Percentiles rank a stretch among this genome's conserved stretches.
These are phyloP conservation scores for Cutaneotrichosporon spelunceum DNA, from an alignment of 1,284 basidiomycete genomes.

Conservation along the genomic window DNA sequence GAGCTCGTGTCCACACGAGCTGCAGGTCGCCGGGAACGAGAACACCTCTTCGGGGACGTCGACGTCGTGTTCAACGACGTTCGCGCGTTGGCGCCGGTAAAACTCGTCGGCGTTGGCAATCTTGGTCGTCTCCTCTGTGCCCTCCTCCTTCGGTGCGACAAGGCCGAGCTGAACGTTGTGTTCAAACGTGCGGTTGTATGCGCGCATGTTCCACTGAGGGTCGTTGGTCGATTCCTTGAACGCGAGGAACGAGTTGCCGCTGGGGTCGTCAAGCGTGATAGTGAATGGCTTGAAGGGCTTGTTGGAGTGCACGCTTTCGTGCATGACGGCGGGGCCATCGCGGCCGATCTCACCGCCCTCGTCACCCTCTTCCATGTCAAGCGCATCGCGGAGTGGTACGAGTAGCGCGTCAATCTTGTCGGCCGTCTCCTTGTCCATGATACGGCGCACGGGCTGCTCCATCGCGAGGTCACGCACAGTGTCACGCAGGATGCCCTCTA, in stretches of 20 bases:
- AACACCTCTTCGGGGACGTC: conserved; percentile 75
- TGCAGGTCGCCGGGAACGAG: conserved; percentile 83
- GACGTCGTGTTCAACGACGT: conserved; percentile 30
- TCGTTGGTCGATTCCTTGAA: conserved; percentile 74
- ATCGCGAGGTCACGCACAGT: conserved; percentile 75
- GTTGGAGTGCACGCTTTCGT: conserved; percentile 38
- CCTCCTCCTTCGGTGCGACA: conserved; percentile 41
- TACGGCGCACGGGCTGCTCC: conserved; percentile 81
- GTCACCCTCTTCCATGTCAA: conserved; percentile 65
- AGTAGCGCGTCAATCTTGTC: conserved; percentile 76
- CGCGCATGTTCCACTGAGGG: conserved; percentile 88
- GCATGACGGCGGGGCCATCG: conserved; percentile 30
- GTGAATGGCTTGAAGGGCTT: conserved; percentile 72
- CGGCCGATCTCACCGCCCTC: conserved; percentile 42
- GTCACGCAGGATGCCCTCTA: conserved; percentile 88
- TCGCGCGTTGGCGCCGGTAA: conserved; percentile 18
- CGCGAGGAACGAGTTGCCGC: conserved; percentile 93
- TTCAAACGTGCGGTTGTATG: conserved; percentile 74
- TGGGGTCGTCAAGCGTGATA: conserved; percentile 81
- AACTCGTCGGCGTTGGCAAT: conserved; percentile 45
- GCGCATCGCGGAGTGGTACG: conserved; percentile 63
- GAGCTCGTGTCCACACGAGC: conserved; percentile 77
- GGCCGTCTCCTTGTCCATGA: conserved; percentile 74
- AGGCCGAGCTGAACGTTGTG: conserved; percentile 84
- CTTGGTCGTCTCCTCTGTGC: conserved; percentile 53